These are phyloP conservation scores for Entomortierella parvispora DNA, from an alignment of 192 early-diverging fungal genomes.

Conservation along the genomic window DNA sequence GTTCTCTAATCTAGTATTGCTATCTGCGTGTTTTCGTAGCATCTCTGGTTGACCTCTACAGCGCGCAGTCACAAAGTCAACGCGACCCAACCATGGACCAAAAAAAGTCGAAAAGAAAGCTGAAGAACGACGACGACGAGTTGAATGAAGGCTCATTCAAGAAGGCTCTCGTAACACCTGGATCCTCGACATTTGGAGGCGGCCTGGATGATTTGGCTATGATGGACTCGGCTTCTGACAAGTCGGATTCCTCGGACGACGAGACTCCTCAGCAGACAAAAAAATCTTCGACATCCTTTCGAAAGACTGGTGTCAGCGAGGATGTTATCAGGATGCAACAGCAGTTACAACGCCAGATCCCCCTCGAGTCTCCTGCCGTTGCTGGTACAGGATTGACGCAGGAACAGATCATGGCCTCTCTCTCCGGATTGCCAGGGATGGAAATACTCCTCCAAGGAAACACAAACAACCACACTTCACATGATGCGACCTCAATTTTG, in stretches of 20 bases:
- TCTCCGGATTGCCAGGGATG: constrained; percentile 6
- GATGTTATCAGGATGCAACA: constrained; percentile 12
- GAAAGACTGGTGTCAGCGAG: neutral
- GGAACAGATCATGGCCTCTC: constrained; percentile 10
- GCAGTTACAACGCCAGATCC: neutral
- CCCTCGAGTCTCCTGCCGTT: neutral
- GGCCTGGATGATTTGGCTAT: neutral
- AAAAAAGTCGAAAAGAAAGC: neutral
- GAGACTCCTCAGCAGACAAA: neutral
- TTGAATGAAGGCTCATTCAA: constrained; percentile 19
- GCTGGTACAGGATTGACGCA: neutral
- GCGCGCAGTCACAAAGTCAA: too few relatives aligned
- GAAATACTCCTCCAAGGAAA: constrained; percentile 17
- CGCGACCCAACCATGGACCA: neutral
- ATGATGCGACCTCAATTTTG: constrained; percentile 6
- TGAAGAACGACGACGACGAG: constrained; percentile 4
- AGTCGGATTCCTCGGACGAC: constrained; percentile 17
- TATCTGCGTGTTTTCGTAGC: too few relatives aligned
- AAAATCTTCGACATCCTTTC: neutral
- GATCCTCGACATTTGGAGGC: neutral
- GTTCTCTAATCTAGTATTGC: too few relatives aligned
- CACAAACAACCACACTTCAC: neutral
- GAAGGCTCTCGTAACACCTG: constrained; percentile 21
- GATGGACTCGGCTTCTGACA: constrained; percentile 4
- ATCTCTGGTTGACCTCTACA: too few relatives aligned